These are phyloP conservation scores for Cantharellus anzutake DNA, from an alignment of 768 basidiomycete species.

Conservation along the genomic window DNA sequence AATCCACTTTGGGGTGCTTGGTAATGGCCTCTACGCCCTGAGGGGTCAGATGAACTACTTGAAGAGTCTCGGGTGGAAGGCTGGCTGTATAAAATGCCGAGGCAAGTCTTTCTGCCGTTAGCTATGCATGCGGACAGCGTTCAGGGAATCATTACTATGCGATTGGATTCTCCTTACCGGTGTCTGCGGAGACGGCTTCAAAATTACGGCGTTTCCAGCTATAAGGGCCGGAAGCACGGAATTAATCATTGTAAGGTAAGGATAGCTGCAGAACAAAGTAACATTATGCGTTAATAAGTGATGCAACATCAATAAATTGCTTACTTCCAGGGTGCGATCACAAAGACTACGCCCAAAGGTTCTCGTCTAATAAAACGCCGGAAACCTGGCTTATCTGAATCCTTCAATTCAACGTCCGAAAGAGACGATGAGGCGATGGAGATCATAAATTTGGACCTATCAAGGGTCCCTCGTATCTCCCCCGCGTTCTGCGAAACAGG, in stretches of 20 bases:
- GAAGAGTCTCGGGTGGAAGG: conserved; percentile 52
- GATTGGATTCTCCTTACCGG: conserved; percentile 22
- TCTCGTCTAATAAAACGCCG: conserved; percentile 63
- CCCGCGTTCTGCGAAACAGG: conserved; percentile 62
- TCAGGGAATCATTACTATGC: background rate
- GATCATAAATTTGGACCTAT: conserved; percentile 69
- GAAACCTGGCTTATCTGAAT: conserved; percentile 71
- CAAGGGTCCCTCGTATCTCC: conserved; percentile 65
- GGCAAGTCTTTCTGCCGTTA: conserved; percentile 66
- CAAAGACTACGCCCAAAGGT: conserved; percentile 72
- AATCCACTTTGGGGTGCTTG: conserved; percentile 47
- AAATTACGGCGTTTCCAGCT: conserved; percentile 69
- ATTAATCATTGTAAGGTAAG: conserved; percentile 81
- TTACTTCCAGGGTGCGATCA: conserved; percentile 87
- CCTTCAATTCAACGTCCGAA: conserved; percentile 49
- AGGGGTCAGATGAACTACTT: conserved; percentile 57
- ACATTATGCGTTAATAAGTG: background rate
- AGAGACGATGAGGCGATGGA: conserved; percentile 62
- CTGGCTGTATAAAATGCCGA: conserved; percentile 54
- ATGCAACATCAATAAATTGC: conserved; percentile 14
- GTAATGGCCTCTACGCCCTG: conserved; percentile 39
- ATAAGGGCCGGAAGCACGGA: conserved; percentile 81
- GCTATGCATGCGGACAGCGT: conserved; percentile 9
- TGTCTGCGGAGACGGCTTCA: conserved; percentile 96
- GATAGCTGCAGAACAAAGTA: conserved; percentile 34